Evolutionary conservation across 2,329 filamentous ascomycete genomes (phyloP), one percentile per base, ranked within the genome.

Genomic region (Coniosporium tulheliwenetii): DNA sequence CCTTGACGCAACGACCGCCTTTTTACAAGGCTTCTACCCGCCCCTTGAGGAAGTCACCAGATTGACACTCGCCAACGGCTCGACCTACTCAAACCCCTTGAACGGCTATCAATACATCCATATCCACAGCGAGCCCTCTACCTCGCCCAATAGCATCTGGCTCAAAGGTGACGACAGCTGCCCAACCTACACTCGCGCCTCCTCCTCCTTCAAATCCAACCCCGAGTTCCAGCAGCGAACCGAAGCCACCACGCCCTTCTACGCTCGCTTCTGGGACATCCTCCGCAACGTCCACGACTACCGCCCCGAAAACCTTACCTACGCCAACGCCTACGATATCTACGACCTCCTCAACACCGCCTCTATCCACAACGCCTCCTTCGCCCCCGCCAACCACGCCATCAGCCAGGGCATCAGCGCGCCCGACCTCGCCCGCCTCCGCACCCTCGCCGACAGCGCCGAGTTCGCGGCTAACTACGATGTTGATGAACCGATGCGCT

Each of bases 381-480:
- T 85, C 51, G 67, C 73, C 34, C 52, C 54, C 19, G 70, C 70
- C 3, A 54, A 63, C 16, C 19, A 26, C 19, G 19, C 19, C 19
- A 26, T 26, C 19, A 26, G 19, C 19, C 55, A 73, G 39, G 66
- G 83, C 37, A 70, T 87, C 45, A 79, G 76, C 37, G 50, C 64
- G 32, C 63, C 67, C 1, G 70, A 71, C 19, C 65, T 85, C 41
- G 56, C 64, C 50, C 74, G 81, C 55, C 72, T 91, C 42, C 70
- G 73, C 50, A 71, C 72, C n/a, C 75, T 91, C 30, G 86, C 87
- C 49, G 77, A 87, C 56, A 64, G 67, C 43, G 83, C 91, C 59
- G 82, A 95, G 59, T 93, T 74, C 67, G 80, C 79, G 52, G 75
- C 91, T 10, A 84, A 84, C 40, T 93, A 81, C 73, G 89, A 93